A percentile compares a stretch with the other conserved stretches of the same genome.
phyloP scores from a whole-genome alignment of 2,329 filamentous ascomycete species.

The Chrysoporthe deuterocubensis region DNA sequence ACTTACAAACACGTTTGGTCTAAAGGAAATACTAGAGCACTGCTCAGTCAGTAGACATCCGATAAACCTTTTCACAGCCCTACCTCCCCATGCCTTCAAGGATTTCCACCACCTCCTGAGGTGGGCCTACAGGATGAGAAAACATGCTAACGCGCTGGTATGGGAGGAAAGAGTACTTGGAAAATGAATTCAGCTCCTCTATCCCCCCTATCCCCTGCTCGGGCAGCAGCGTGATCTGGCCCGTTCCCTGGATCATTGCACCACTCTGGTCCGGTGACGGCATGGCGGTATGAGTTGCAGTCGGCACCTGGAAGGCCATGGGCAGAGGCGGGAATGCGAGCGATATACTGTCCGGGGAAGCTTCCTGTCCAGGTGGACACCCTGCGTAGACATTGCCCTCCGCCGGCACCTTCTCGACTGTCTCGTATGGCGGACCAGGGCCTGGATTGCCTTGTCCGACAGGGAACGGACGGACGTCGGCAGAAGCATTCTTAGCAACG shows the following conservation, averaged over 20 bases:
- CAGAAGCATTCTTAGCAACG: neutral
- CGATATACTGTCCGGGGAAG: conserved; percentile 37
- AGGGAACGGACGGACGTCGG: neutral
- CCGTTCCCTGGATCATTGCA: neutral
- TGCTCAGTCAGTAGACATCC: too few relatives aligned
- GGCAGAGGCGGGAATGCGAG: conserved; percentile 41
- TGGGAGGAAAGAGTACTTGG: neutral
- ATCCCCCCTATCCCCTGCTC: neutral
- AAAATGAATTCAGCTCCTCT: neutral
- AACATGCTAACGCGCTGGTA: neutral
- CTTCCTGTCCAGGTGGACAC: conserved; percentile 12
- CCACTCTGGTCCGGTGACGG: neutral
- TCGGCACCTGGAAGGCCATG: conserved; percentile 35
- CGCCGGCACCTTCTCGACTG: neutral
- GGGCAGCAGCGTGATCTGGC: neutral
- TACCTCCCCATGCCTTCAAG: too few relatives aligned
- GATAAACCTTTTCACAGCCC: too few relatives aligned
- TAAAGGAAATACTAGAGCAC: too few relatives aligned
- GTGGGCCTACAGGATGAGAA: neutral
- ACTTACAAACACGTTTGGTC: too few relatives aligned
- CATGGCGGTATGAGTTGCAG: conserved; percentile 31
- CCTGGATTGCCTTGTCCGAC: neutral
- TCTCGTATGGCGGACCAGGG: neutral
- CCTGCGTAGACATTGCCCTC: too few relatives aligned
- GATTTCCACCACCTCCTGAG: too few relatives aligned